Evolutionary conservation across 2,329 filamentous ascomycete genomes (phyloP).

Genomic region (Pestalotiopsis sp.): DNA sequence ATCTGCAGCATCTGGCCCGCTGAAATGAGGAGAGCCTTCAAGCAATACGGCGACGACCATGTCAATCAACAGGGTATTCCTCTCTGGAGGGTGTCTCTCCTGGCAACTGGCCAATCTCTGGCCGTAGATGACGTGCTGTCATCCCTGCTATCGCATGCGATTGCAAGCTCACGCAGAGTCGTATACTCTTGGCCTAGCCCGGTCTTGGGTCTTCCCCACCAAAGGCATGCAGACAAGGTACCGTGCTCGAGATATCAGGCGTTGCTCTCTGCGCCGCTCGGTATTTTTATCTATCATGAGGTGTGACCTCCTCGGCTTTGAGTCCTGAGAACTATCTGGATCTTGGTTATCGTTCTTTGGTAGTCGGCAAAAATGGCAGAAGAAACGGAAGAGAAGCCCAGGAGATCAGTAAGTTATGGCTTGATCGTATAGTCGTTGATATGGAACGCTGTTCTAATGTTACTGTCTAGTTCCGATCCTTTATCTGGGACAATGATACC

Average conservation of each 20-base stretch:
- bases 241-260: neutral
- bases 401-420: neutral
- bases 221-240: neutral
- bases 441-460: neutral
- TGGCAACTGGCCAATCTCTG: neutral
- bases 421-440: neutral
- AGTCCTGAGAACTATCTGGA: neutral
- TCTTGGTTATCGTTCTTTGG: neutral
- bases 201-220: neutral
- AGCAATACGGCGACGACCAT: neutral
- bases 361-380: neutral
- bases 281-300: neutral
- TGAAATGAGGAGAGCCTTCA: neutral
- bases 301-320: neutral
- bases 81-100: neutral
- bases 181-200: slow-evolving; percentile 3
- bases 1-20: neutral
- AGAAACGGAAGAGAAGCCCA: slow-evolving; percentile 2
- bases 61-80: neutral
- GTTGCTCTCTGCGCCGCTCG: neutral
- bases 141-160: slow-evolving; percentile 7
- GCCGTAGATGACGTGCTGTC: neutral
- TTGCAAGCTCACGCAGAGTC: neutral
- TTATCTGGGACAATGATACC: slow-evolving; percentile 29
- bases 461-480: slow-evolving; percentile 16